phyloP scores from a whole-genome alignment of 2,329 filamentous ascomycete genomes.

The Coccinonectria pachysandricola region DNA sequence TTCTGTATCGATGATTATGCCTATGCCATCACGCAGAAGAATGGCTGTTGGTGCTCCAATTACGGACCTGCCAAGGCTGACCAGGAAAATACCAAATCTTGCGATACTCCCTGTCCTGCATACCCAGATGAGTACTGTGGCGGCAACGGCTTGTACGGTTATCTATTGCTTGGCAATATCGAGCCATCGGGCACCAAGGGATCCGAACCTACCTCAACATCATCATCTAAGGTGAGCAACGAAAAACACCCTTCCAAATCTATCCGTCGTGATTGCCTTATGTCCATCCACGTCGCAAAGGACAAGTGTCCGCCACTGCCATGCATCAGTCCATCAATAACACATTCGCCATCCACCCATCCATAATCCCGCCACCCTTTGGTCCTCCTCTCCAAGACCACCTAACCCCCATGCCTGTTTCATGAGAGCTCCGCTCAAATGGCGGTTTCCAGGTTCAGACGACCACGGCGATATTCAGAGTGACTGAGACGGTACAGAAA shows the following conservation, averaged over 20 bases:
- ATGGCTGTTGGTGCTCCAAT: conserved; percentile 67
- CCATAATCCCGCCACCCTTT: conserved; percentile 5
- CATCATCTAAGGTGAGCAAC: no score
- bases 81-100: conserved; percentile 34
- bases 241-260: no score
- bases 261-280: no score
- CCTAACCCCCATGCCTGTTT: conserved; percentile 8
- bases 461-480: conserved; percentile 20
- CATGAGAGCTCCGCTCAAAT: conserved; percentile 20
- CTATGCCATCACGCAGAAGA: conserved; percentile 56
- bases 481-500: conserved; percentile 27
- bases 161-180: conserved; percentile 43
- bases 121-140: conserved; percentile 59
- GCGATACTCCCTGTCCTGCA: conserved; percentile 55
- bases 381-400: conserved; percentile 3
- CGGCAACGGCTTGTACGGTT: conserved; percentile 50
- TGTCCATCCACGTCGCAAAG: conserved; percentile 5
- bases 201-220: conserved; percentile 13
- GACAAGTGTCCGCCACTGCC: not conserved
- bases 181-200: conserved; percentile 46
- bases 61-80: conserved; percentile 43
- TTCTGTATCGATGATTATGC: conserved; percentile 50
- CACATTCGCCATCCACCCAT: not conserved
- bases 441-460: conserved; percentile 18
- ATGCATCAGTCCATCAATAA: not conserved